These are phyloP conservation scores for Silene noctiflora DNA, from an alignment of 179 eudicot genomes.

Conservation along the genomic window DNA sequence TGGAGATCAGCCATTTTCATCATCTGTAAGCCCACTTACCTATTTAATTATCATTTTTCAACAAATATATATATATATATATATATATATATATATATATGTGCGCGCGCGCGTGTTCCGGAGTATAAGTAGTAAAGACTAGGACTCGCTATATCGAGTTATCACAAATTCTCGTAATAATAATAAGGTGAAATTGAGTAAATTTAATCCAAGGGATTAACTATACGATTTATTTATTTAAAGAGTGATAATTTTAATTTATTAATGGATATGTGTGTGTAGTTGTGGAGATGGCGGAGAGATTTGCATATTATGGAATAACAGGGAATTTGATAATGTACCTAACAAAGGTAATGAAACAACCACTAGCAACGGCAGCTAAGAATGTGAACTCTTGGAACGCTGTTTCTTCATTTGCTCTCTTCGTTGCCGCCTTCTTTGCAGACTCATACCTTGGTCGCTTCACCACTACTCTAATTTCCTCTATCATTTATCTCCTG, in stretches of 20 bases:
- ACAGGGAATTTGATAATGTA: constrained; percentile 53
- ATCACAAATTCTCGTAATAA: too few species aligned
- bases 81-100: too few species aligned
- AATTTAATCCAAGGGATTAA: too few species aligned
- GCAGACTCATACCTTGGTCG: constrained; percentile 75
- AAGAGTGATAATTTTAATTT: too few species aligned
- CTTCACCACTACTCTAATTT: constrained; percentile 51
- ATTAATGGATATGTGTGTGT: neutral
- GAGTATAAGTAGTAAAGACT: too few species aligned
- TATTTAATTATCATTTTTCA: too few species aligned
- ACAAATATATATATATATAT: too few species aligned
- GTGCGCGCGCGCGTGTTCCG: too few species aligned
- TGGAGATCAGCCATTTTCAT: constrained; percentile 75
- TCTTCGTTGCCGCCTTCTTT: constrained; percentile 57
- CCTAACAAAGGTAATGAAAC: constrained; percentile 39
- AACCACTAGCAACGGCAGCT: constrained; percentile 50
- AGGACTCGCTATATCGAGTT: too few species aligned
- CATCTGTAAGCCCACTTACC: constrained; percentile 40
- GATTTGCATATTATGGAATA: constrained; percentile 64
- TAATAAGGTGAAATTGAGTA: too few species aligned
- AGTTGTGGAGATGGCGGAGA: constrained; percentile 74
- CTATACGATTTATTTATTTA: too few species aligned
- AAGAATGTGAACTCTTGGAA: constrained; percentile 62
- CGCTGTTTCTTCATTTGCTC: constrained; percentile 52
- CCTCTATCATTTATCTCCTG: constrained; percentile 50